Conservation (phyloP, 495 filamentous ascomycete species). For the Sphaerosporella brunnea region DNA sequence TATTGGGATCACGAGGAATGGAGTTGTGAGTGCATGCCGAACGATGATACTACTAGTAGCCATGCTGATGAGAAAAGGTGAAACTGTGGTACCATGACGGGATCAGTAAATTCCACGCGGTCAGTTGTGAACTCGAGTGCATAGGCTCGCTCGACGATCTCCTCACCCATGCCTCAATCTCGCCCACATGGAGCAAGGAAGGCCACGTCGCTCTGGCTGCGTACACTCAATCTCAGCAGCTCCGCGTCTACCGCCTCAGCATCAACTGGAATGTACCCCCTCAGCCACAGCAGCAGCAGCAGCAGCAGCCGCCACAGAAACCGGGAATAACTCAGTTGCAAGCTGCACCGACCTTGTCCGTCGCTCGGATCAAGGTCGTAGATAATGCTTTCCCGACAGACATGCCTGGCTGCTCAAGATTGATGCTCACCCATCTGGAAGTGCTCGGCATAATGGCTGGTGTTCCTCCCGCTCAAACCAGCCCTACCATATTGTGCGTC, state of each 20-base stretch:
- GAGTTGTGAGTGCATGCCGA: slow-evolving; percentile 13
- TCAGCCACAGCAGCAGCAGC: slow-evolving; percentile 11
- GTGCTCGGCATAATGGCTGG: slow-evolving; percentile 18
- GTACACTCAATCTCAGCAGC: slow-evolving; percentile 23
- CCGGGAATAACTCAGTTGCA: slow-evolving; percentile 12
- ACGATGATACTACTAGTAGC: too few species aligned
- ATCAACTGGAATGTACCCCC: slow-evolving; percentile 17
- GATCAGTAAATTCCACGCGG: slow-evolving; percentile 18
- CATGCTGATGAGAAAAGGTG: slow-evolving; percentile 7
- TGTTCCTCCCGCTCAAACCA: slow-evolving; percentile 8
- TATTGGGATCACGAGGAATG: slow-evolving; percentile 23
- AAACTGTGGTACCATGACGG: slow-evolving; percentile 26
- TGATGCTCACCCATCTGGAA: slow-evolving; percentile 22
- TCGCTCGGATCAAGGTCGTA: slow-evolving; percentile 22
- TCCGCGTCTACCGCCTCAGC: slow-evolving; percentile 22
- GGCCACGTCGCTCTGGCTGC: slow-evolving; percentile 13
- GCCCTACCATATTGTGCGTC: slow-evolving; percentile 15
- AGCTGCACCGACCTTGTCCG: slow-evolving; percentile 12
- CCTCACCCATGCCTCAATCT: slow-evolving; percentile 25
- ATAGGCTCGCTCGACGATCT: slow-evolving; percentile 20
- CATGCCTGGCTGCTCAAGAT: slow-evolving; percentile 13
- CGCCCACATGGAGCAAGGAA: slow-evolving; percentile 22
- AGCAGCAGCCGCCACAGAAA: slow-evolving; percentile 10
- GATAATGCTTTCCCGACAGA: slow-evolving; percentile 18
- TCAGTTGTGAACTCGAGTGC: slow-evolving; percentile 20